phyloP scores from a whole-genome alignment of 805 yeast genomes.

The Martiniozyma abietophila region DNA sequence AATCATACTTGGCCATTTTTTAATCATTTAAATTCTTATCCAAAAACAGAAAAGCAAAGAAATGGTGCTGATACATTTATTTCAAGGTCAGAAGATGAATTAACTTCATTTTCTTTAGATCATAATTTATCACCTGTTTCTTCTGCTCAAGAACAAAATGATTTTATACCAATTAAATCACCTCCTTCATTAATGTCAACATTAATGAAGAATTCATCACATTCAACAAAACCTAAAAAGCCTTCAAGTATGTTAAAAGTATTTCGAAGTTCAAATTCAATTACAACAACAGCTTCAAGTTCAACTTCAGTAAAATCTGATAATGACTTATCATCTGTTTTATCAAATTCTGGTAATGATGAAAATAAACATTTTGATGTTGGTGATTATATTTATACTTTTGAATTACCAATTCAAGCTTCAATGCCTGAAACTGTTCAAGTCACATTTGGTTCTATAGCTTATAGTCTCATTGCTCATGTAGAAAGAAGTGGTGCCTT shows the following conservation, averaged over 20 bases:
- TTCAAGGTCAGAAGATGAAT: constrained; percentile 27
- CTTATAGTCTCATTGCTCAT: constrained; percentile 58
- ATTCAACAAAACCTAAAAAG: constrained; percentile 4
- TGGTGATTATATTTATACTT: constrained; percentile 88
- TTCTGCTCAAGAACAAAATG: constrained; percentile 14
- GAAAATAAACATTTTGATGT: constrained; percentile 47
- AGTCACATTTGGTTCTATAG: constrained; percentile 75
- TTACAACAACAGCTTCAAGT: neutral
- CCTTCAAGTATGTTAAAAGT: constrained; percentile 3
- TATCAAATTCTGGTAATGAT: constrained; percentile 6
- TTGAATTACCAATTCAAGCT: constrained; percentile 81
- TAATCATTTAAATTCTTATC: constrained; percentile 28
- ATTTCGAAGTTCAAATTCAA: constrained; percentile 3
- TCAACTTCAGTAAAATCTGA: neutral
- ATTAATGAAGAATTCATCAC: constrained; percentile 20
- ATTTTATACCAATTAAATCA: constrained; percentile 18
- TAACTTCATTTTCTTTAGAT: constrained; percentile 29
- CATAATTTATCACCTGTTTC: constrained; percentile 24
- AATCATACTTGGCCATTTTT: constrained; percentile 91
- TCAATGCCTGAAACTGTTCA: constrained; percentile 71
- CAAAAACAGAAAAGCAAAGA: constrained; percentile 22
- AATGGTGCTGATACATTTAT: constrained; percentile 41
- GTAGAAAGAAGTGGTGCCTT: constrained; percentile 80
- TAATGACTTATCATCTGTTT: neutral
- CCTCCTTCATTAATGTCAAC: constrained; percentile 23